Evolutionary conservation across 73 alveolate species (phyloP).

Genomic region (Loxodes magnus): DNA sequence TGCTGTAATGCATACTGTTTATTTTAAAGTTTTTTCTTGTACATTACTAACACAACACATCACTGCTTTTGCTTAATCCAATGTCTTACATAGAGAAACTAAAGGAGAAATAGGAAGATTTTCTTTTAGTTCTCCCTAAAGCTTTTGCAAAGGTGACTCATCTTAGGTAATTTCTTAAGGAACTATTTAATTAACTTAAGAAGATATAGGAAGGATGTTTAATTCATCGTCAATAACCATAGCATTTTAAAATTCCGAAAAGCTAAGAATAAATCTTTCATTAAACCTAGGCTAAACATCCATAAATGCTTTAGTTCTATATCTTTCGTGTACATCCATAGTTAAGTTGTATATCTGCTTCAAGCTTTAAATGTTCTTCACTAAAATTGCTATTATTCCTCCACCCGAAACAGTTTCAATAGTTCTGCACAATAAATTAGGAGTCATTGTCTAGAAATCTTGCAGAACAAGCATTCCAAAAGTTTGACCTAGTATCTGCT

Average conservation of each 20-base stretch:
- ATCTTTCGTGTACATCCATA: slow-evolving; percentile 96
- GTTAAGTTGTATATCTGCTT: slow-evolving; percentile 92
- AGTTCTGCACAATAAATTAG: slow-evolving; percentile 97
- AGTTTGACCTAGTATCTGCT: slow-evolving; percentile 97
- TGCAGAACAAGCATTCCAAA: slow-evolving; percentile 89
- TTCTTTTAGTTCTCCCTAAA: slow-evolving; percentile 48
- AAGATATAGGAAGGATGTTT: slow-evolving; percentile 91
- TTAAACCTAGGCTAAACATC: slow-evolving; percentile 97
- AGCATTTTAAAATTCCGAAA: slow-evolving; percentile 70
- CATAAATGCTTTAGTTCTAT: slow-evolving; percentile 80
- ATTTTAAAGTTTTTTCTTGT: slow-evolving; percentile 85
- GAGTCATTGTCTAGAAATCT: slow-evolving; percentile 99
- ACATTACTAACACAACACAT: slow-evolving; percentile 1
- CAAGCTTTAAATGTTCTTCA: slow-evolving; percentile 92
- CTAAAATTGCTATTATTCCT: slow-evolving; percentile 81
- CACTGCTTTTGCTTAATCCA: slow-evolving; percentile 83
- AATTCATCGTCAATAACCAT: slow-evolving; percentile 97
- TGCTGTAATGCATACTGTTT: slow-evolving; percentile 92
- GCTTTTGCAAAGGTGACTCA: slow-evolving; percentile 41
- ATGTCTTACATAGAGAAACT: slow-evolving; percentile 77
- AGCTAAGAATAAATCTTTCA: slow-evolving; percentile 89
- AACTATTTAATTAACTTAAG: slow-evolving; percentile 54
- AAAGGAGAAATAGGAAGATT: slow-evolving; percentile 83
- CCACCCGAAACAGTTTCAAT: slow-evolving; percentile 98
- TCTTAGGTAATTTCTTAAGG: slow-evolving; percentile 11